Percentiles rank a stretch among this genome's conserved stretches.
Conservation (phyloP, 306 rosid genomes). For the Hippophae tibetana region DNA sequence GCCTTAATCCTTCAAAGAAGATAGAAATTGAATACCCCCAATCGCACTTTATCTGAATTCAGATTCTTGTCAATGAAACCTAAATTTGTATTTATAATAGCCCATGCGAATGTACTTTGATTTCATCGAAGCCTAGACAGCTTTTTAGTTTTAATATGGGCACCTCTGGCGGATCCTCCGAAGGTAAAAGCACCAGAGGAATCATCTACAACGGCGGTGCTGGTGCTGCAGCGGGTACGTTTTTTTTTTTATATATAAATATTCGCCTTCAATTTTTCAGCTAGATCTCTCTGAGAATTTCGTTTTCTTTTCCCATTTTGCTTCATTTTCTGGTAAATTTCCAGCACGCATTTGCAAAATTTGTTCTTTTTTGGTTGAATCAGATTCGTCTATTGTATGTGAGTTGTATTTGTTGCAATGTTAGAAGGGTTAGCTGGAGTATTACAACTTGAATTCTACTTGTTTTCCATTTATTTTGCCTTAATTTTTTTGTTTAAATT, state of each 20-base stretch:
- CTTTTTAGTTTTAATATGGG: slow-evolving; percentile 36
- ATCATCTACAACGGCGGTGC: slow-evolving; percentile 58
- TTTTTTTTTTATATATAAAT: neutral
- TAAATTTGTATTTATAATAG: neutral
- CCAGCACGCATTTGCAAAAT: too few relatives aligned
- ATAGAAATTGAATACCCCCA: neutral
- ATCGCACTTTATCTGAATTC: neutral
- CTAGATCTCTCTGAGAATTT: slow-evolving; percentile 9
- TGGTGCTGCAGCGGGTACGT: slow-evolving; percentile 85
- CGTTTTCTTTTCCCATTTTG: slow-evolving; percentile 5
- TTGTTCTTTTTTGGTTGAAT: too few relatives aligned
- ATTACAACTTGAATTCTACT: neutral
- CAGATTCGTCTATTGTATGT: neutral
- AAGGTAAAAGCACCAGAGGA: slow-evolving; percentile 27
- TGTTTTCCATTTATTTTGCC: neutral
- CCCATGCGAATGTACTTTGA: slow-evolving; percentile 12
- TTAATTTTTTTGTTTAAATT: neutral
- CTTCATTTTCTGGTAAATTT: neutral
- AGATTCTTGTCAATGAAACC: too few relatives aligned
- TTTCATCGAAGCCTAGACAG: slow-evolving; percentile 1
- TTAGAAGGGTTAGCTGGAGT: neutral
- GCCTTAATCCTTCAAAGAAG: slow-evolving; percentile 18
- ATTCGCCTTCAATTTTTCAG: slow-evolving; percentile 13
- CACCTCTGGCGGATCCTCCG: slow-evolving; percentile 31
- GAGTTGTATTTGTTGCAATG: neutral